A percentile compares a stretch with the other conserved stretches of the same genome.
phyloP scores from a whole-genome alignment of 208 protist species.

The Entamoeba histolytica region DNA sequence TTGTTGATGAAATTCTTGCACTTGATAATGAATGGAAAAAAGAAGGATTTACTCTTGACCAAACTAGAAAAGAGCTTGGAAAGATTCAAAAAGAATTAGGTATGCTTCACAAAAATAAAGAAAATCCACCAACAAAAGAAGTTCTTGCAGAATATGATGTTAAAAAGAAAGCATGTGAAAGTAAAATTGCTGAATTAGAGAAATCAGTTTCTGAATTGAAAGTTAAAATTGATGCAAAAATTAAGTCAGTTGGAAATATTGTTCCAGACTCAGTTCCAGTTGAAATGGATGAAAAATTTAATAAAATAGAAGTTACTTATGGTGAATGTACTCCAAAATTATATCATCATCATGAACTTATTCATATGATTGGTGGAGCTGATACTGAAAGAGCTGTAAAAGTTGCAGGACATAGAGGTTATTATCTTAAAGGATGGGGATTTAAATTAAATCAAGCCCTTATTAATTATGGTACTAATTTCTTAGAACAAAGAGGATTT shows the following conservation, averaged over 20 bases:
- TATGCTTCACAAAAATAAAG: not conserved
- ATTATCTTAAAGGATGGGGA: slow-evolving; percentile 80
- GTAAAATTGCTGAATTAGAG: not conserved
- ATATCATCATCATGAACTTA: slow-evolving; percentile 1
- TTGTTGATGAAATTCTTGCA: slow-evolving; percentile 12
- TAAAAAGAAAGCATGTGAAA: not conserved
- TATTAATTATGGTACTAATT: slow-evolving; percentile 80
- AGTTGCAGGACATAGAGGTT: slow-evolving; percentile 77
- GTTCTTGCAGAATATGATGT: not conserved
- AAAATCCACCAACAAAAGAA: not conserved
- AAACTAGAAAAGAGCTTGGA: not conserved
- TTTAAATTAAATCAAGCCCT: slow-evolving; percentile 85
- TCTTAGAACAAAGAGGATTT: slow-evolving; percentile 60
- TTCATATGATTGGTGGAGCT: not conserved
- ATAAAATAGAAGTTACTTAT: not conserved
- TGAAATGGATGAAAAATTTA: not conserved
- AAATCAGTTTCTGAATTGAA: not conserved
- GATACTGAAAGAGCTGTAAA: slow-evolving; percentile 4
- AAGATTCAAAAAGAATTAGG: not conserved
- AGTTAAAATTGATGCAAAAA: not conserved
- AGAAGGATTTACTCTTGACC: not conserved
- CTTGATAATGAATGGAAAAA: not conserved
- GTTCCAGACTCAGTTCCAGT: not conserved
- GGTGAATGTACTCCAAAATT: not conserved
- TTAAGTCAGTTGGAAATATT: not conserved